phyloP scores from a whole-genome alignment of 1,139 yeast species.

The Nakaseomyces kungkrabaensis region DNA sequence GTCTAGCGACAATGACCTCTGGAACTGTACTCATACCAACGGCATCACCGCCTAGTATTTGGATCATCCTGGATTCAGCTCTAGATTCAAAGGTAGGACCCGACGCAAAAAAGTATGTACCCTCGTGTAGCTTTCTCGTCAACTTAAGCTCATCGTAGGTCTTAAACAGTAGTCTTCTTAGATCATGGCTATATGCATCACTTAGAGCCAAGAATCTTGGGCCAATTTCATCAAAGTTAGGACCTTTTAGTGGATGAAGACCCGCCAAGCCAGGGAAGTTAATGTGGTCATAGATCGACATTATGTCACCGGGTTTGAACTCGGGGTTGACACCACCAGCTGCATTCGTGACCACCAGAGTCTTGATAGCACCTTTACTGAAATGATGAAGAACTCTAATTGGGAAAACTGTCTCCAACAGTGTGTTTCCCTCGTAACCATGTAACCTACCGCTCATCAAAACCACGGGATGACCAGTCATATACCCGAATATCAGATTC shows the following conservation, averaged over 20 bases:
- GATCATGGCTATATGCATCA: slow-evolving; percentile 75
- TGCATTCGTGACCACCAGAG: slow-evolving; percentile 79
- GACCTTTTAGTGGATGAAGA: slow-evolving; percentile 77
- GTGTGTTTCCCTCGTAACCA: slow-evolving; percentile 80
- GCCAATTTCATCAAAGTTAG: slow-evolving; percentile 70
- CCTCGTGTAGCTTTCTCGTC: slow-evolving; percentile 66
- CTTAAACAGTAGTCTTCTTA: slow-evolving; percentile 49
- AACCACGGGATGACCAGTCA: slow-evolving; percentile 69
- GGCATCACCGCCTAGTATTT: slow-evolving; percentile 75
- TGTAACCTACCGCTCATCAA: slow-evolving; percentile 93
- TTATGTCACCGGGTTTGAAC: slow-evolving; percentile 75
- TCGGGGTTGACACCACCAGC: slow-evolving; percentile 76
- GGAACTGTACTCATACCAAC: slow-evolving; percentile 99
- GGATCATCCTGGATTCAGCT: slow-evolving; percentile 78
- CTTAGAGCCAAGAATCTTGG: slow-evolving; percentile 82
- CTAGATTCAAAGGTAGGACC: slow-evolving; percentile 94
- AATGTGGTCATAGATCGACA: slow-evolving; percentile 83
- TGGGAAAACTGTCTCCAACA: slow-evolving; percentile 78
- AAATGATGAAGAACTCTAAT: slow-evolving; percentile 61
- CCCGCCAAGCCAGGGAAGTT: slow-evolving; percentile 89
- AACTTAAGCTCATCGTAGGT: slow-evolving; percentile 45
- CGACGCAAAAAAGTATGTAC: slow-evolving; percentile 73
- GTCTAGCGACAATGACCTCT: slow-evolving; percentile 87
- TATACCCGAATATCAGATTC: slow-evolving; percentile 63
- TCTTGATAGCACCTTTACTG: slow-evolving; percentile 37